Percentiles rank a stretch among this genome's conserved stretches.
These are phyloP conservation scores for Fusarium burgessii DNA, from an alignment of 2,329 filamentous ascomycete genomes.

Conservation along the genomic window DNA sequence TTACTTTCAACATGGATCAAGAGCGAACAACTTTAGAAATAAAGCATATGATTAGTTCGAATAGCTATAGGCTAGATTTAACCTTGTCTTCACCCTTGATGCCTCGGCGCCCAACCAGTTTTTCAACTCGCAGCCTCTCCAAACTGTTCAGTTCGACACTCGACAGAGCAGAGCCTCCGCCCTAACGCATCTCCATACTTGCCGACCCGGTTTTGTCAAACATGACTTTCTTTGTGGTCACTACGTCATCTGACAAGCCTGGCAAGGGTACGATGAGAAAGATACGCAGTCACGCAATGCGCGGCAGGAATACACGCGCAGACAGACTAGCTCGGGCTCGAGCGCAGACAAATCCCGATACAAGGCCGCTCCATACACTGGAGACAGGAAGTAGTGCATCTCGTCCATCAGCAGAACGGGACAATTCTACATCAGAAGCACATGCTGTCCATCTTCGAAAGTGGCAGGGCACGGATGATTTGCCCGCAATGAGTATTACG, in stretches of 20 bases:
- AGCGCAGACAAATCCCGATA: rapidly evolving
- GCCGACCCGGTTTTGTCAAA: rapidly evolving
- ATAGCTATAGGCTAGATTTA: rapidly evolving
- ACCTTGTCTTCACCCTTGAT: too few relatives aligned
- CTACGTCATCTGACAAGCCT: not conserved
- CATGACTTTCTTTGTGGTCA: not conserved
- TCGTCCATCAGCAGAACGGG: too few relatives aligned
- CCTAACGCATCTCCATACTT: too few relatives aligned
- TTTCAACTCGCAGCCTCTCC: too few relatives aligned
- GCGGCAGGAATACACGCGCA: not conserved
- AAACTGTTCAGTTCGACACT: too few relatives aligned
- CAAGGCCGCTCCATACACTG: rapidly evolving
- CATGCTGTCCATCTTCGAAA: not conserved
- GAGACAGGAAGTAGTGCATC: rapidly evolving
- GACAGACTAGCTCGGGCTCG: not conserved
- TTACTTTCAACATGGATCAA: not conserved
- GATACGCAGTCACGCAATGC: not conserved
- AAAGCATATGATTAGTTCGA: not conserved
- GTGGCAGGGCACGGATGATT: rapidly evolving
- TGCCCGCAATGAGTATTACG: rapidly evolving
- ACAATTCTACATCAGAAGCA: rapidly evolving
- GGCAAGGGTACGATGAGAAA: not conserved
- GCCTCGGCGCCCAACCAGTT: too few relatives aligned
- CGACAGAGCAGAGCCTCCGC: too few relatives aligned
- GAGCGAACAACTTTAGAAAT: not conserved